Conservation (phyloP, 345 rosid species). For the Pugionium cornutum region DNA sequence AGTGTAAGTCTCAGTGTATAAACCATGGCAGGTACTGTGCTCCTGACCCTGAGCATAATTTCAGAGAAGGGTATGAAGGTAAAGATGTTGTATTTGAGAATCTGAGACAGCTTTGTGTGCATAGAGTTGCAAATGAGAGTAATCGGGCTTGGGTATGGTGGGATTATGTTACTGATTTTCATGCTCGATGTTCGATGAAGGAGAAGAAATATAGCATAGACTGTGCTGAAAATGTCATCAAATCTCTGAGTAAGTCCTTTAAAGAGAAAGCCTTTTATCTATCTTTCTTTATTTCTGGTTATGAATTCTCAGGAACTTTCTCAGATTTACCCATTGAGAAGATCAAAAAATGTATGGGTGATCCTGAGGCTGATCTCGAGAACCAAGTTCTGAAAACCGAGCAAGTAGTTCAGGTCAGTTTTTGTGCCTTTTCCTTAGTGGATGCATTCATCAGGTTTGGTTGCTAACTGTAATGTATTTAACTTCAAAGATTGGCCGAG, state of each 20-base stretch:
- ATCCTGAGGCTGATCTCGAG: slow-evolving; percentile 82
- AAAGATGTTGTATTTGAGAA: slow-evolving; percentile 96
- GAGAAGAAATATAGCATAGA: slow-evolving; percentile 77
- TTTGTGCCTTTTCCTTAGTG: background rate
- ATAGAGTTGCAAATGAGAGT: slow-evolving; percentile 74
- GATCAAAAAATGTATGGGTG: slow-evolving; percentile 79
- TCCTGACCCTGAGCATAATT: slow-evolving; percentile 90
- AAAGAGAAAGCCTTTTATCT: background rate
- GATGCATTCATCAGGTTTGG: background rate
- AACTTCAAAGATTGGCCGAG: slow-evolving; percentile 63
- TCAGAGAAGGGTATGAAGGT: slow-evolving; percentile 81
- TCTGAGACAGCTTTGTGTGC: slow-evolving; percentile 96
- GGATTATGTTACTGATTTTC: slow-evolving; percentile 94
- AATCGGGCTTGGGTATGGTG: slow-evolving; percentile 89
- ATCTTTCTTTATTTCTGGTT: background rate
- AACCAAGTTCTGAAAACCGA: slow-evolving; percentile 75
- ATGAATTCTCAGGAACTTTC: slow-evolving; percentile 19
- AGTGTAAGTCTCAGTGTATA: slow-evolving; percentile 96
- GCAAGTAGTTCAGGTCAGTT: slow-evolving; percentile 65
- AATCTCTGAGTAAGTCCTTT: slow-evolving; percentile 63
- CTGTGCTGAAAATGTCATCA: slow-evolving; percentile 78
- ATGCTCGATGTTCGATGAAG: slow-evolving; percentile 94
- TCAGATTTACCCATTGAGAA: slow-evolving; percentile 73
- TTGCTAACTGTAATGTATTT: slow-evolving; percentile 8
- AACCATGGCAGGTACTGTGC: slow-evolving; percentile 38